Conservation (phyloP, 352 stramenopile species). For the Phytophthora rubi region DNA sequence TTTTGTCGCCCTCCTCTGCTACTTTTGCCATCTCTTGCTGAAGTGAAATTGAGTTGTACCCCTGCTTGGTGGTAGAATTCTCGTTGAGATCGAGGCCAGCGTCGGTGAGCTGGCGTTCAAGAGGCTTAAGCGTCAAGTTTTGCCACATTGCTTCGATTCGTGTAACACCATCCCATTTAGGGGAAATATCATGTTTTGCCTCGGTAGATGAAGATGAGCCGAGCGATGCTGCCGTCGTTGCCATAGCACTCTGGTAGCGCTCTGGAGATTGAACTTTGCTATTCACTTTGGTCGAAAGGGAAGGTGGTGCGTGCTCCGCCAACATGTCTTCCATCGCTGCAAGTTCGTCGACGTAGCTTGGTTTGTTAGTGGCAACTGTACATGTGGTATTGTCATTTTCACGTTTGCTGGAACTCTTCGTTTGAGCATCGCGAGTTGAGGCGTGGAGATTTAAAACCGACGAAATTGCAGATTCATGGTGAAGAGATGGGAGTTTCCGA, state of each 20-base stretch:
- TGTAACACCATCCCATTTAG: slow-evolving; percentile 17
- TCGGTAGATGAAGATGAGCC: background rate
- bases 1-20: background rate
- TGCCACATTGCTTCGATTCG: slow-evolving; percentile 76
- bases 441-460: slow-evolving; percentile 1
- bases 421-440: background rate
- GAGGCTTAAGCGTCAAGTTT: slow-evolving; percentile 45
- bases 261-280: background rate
- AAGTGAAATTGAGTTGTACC: slow-evolving; percentile 57
- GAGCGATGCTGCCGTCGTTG: background rate
- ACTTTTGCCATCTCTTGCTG: slow-evolving; percentile 13
- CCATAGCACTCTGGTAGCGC: background rate
- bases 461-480: background rate
- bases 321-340: slow-evolving; percentile 66
- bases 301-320: slow-evolving; percentile 28
- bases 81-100: background rate
- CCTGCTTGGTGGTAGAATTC: slow-evolving; percentile 3
- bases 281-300: slow-evolving; percentile 12
- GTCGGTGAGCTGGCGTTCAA: slow-evolving; percentile 16
- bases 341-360: slow-evolving; percentile 58
- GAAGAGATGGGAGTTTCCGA: slow-evolving; percentile 29
- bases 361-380: background rate
- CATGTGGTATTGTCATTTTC: background rate
- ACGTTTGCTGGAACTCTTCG: background rate
- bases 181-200: slow-evolving; percentile 11